These are phyloP conservation scores for Dothideomycetes sp. DNA, from an alignment of 2,329 filamentous ascomycete genomes.

Conservation along the genomic window DNA sequence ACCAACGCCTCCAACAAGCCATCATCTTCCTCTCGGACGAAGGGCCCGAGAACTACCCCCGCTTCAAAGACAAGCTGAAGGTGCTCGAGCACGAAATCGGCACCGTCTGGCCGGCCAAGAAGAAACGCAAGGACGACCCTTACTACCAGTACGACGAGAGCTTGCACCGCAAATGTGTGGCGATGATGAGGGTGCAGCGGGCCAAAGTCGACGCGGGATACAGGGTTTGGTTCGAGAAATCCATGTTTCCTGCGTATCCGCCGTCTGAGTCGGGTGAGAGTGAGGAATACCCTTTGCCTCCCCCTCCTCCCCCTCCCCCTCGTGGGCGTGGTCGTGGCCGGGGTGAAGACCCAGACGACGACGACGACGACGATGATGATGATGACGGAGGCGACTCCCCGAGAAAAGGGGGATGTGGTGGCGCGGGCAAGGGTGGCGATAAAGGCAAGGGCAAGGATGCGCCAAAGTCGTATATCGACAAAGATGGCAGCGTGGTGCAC, in stretches of 20 bases:
- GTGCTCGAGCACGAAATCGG: not conserved
- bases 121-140: not conserved
- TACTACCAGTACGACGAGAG: not conserved
- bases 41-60: slow-evolving; percentile 2
- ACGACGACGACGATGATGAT: too few species aligned
- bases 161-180: not conserved
- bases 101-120: not conserved
- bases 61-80: slow-evolving; percentile 1
- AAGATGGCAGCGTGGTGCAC: not conserved
- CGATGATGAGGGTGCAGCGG: slow-evolving; percentile 1
- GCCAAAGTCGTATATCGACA: not conserved
- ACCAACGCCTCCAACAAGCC: slow-evolving; percentile 1
- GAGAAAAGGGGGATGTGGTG: too few species aligned
- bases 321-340: too few species aligned
- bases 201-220: not conserved
- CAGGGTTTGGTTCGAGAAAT: slow-evolving; percentile 3
- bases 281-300: not conserved
- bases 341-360: too few species aligned
- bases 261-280: not conserved
- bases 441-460: not conserved
- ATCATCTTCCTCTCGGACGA: slow-evolving; percentile 7
- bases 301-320: not conserved
- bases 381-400: too few species aligned
- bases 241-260: not conserved
- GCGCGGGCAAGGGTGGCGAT: too few species aligned